Conservation (phyloP, 768 basidiomycete genomes). For the Pleurotus eryngii region DNA sequence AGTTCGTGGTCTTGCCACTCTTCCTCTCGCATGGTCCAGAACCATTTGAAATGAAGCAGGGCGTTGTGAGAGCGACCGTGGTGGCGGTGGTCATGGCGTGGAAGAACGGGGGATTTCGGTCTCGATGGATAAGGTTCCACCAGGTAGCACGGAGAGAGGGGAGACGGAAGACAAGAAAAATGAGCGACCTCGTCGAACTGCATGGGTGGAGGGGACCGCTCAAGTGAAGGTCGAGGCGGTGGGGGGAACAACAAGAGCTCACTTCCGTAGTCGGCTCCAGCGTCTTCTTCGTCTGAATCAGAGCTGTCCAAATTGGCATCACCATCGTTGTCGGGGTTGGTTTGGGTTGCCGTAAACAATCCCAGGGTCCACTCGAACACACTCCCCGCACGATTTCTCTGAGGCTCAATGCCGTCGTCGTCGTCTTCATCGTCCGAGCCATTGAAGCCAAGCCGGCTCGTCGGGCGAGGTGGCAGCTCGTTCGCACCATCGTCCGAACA, state of each 20-base stretch:
- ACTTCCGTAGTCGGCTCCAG: slow-evolving; percentile 19
- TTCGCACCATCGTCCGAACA: slow-evolving; percentile 11
- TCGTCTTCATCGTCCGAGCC: slow-evolving; percentile 10
- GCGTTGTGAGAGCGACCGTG: slow-evolving; percentile 64
- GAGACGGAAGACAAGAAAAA: slow-evolving; percentile 36
- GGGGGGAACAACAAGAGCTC: slow-evolving; percentile 16
- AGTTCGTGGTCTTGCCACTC: slow-evolving; percentile 39
- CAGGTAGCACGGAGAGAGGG: slow-evolving; percentile 25
- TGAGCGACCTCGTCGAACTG: slow-evolving; percentile 15
- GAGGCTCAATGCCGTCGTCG: background rate
- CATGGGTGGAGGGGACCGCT: slow-evolving; percentile 16
- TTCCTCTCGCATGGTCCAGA: slow-evolving; percentile 59
- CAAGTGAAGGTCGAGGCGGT: slow-evolving; percentile 9
- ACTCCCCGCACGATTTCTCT: background rate
- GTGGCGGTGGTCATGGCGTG: slow-evolving; percentile 45
- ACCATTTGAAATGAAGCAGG: slow-evolving; percentile 54
- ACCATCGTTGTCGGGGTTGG: slow-evolving; percentile 15
- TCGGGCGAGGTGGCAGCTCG: slow-evolving; percentile 40
- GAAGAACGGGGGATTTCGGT: slow-evolving; percentile 12
- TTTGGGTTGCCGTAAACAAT: slow-evolving; percentile 9
- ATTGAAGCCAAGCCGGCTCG: slow-evolving; percentile 49
- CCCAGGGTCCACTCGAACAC: slow-evolving; percentile 8
- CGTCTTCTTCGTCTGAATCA: slow-evolving; percentile 17
- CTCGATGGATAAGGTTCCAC: slow-evolving; percentile 8
- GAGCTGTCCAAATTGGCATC: slow-evolving; percentile 9